Conservation (phyloP, 2,329 filamentous ascomycete species). For the Phaeoacremonium minimum region DNA sequence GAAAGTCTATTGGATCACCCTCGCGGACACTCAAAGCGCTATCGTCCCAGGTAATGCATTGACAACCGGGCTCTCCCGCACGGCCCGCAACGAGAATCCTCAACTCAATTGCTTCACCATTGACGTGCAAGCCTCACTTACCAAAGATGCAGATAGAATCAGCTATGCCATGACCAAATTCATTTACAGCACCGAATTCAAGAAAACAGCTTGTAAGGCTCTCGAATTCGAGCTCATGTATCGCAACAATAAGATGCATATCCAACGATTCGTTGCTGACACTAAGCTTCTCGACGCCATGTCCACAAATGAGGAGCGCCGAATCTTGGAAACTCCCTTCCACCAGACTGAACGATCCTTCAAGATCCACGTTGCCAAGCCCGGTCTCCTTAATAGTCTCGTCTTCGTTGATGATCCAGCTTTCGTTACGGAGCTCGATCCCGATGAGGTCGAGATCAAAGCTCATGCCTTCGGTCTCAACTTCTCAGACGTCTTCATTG, state of each 20-base stretch:
- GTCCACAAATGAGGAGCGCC: background rate
- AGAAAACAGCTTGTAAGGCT: no score
- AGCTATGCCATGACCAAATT: no score
- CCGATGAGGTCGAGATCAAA: constrained; percentile 14
- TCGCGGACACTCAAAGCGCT: no score
- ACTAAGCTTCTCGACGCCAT: constrained; percentile 5
- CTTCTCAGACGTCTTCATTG: constrained; percentile 30
- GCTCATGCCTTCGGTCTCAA: constrained; percentile 21
- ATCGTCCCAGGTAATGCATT: no score
- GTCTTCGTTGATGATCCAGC: constrained; percentile 10
- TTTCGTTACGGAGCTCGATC: constrained; percentile 7
- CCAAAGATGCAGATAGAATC: no score
- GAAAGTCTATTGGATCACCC: no score
- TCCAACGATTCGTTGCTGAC: constrained; percentile 8
- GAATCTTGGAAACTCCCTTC: background rate
- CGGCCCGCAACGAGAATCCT: constrained; percentile 2
- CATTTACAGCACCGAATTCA: no score
- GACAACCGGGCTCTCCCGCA: constrained; percentile 2
- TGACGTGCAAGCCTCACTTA: no score
- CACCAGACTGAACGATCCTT: constrained; percentile 4
- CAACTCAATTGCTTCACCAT: no score
- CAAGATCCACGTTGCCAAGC: constrained; percentile 7
- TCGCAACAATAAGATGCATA: constrained; percentile 3
- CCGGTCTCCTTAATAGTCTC: constrained; percentile 7
- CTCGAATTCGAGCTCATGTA: constrained; percentile 2